These are phyloP conservation scores for Macrocybe gigantea DNA, from an alignment of 768 basidiomycete genomes.

Conservation along the genomic window DNA sequence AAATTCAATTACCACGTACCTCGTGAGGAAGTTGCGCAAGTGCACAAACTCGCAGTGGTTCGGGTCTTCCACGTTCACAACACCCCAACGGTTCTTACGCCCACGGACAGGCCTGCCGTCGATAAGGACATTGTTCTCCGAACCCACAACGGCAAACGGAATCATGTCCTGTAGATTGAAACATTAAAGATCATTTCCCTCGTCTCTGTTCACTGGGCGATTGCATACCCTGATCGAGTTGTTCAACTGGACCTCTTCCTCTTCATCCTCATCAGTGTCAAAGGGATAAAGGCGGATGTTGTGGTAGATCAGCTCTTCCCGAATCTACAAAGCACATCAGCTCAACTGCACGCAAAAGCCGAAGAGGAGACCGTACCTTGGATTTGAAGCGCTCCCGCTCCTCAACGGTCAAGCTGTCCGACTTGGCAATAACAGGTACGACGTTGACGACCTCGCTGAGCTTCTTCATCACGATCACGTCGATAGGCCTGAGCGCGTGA, in stretches of 20 bases:
- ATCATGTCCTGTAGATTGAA: slow-evolving; percentile 65
- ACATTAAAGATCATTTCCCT: slow-evolving; percentile 2
- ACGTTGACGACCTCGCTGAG: slow-evolving; percentile 98
- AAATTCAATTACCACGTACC: slow-evolving; percentile 35
- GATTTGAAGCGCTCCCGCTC: slow-evolving; percentile 92
- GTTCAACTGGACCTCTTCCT: slow-evolving; percentile 88
- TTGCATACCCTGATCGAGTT: slow-evolving; percentile 77
- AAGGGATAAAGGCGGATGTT: slow-evolving; percentile 96
- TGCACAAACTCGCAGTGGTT: slow-evolving; percentile 98
- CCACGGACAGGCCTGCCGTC: slow-evolving; percentile 94
- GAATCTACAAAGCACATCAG: slow-evolving; percentile 54
- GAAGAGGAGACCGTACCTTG: slow-evolving; percentile 45
- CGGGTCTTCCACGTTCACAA: slow-evolving; percentile 96
- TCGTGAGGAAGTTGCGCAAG: slow-evolving; percentile 93
- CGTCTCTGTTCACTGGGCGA: neutral
- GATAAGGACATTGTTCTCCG: slow-evolving; percentile 90
- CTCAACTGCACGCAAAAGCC: neutral
- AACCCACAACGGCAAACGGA: slow-evolving; percentile 97
- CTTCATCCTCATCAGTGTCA: slow-evolving; percentile 93
- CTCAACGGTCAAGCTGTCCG: slow-evolving; percentile 89
- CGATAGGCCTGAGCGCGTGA: slow-evolving; percentile 92
- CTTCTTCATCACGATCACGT: slow-evolving; percentile 99
- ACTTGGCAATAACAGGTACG: slow-evolving; percentile 98
- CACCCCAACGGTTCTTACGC: slow-evolving; percentile 97
- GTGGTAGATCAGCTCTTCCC: slow-evolving; percentile 86